Evolutionary conservation across 108 stramenopile species (phyloP).

Genomic region (Chaetoceros muelleri): DNA sequence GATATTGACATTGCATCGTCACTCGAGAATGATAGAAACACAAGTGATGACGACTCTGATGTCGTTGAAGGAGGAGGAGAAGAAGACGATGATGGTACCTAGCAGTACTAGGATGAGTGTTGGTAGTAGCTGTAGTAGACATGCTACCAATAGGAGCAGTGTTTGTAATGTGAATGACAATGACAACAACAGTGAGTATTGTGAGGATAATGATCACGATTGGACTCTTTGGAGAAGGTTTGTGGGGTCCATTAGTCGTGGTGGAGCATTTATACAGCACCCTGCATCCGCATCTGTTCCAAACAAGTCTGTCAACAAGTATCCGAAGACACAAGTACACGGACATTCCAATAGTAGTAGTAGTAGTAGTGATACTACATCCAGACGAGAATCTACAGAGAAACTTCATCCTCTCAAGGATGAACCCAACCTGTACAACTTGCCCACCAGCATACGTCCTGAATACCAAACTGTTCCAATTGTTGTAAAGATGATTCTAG

Average conservation of each 20-base stretch:
- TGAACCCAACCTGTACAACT: constrained; percentile 44
- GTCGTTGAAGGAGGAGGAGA: constrained; percentile 9
- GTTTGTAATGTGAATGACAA: too few species aligned
- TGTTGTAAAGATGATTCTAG: constrained; percentile 12
- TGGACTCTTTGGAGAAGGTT: neutral
- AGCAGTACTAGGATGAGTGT: too few species aligned
- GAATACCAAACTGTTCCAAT: constrained; percentile 41
- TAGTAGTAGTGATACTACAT: too few species aligned
- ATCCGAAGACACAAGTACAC: too few species aligned
- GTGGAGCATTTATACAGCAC: too few species aligned
- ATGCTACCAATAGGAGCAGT: too few species aligned
- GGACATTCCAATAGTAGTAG: too few species aligned
- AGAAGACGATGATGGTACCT: constrained; percentile 60
- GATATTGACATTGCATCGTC: neutral
- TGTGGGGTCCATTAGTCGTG: neutral
- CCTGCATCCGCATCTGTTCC: neutral
- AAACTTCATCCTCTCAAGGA: constrained; percentile 14
- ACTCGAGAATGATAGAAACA: neutral
- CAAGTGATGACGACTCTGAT: constrained; percentile 4
- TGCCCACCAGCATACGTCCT: constrained; percentile 33
- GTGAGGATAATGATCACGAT: too few species aligned
- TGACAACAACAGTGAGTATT: too few species aligned
- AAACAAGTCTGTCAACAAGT: neutral
- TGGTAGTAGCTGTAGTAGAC: too few species aligned
- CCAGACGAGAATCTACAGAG: constrained; percentile 3